Evolutionary conservation across 139 green algal species (phyloP), one percentile per base, ranked within the genome.

Genomic region (Haematococcus sp.): DNA sequence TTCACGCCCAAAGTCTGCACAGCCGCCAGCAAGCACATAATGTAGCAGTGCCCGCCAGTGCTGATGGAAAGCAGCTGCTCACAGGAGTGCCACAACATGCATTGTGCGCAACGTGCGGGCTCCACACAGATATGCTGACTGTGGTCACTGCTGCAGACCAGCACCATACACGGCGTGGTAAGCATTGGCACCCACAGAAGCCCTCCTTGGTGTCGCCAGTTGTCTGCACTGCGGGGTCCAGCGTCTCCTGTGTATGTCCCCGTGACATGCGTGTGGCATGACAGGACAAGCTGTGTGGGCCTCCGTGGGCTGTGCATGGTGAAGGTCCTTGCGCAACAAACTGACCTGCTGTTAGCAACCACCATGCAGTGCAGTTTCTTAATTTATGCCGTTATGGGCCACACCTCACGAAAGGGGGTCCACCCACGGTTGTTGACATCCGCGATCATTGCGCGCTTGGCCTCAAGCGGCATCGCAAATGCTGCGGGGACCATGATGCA

Each of bases 141-240:
- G 13, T 55, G 46, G 15, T 23, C 16, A 30, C 20, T 63, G 23
- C n/a, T 63, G 55, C 55, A 28, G n/a, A 16, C 44, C 44, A 60
- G 20, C 52, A 60, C 20, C 9, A 7, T 60, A 15, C 30, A 25
- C 60, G 40, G 54, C 19, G 28, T 40, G n/a, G n/a, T n/a, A n/a
- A n/a, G n/a, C n/a, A n/a, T n/a, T n/a, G 22, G 23, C 70, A 31
- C n/a, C 28, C 52, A 23, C 46, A 88, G 81, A 31, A 74, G 28
- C 93, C 91, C 76, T 98, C 94, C 66, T 98, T 97, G 34, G 88
- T 97, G 76, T 98, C 94, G 0, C 90, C 92, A 34, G 78, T 40
- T 1, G 19, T 78, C 70, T 91, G 87, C 0, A 63, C 60, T 0
- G 34, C 46, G 3, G 88, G 86, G 60, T 98, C 93, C 32, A 98